phyloP scores from a whole-genome alignment of 176 grass and related monocot species.

The Oryza coarctata region DNA sequence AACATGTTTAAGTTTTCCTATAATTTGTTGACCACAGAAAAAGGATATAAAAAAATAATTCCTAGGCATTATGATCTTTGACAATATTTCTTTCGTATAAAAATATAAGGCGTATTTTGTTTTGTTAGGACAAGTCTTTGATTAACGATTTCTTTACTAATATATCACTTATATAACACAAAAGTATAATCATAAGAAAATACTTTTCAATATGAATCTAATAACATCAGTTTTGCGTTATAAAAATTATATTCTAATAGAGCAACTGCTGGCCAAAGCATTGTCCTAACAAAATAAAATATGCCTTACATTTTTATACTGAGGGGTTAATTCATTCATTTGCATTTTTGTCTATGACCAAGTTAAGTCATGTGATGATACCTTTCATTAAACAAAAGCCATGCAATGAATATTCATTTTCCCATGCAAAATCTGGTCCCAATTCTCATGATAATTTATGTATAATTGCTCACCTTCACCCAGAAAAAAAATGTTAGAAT shows the following conservation, averaged over 20 bases:
- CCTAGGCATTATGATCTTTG: not conserved
- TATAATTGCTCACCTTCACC: not conserved
- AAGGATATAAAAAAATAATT: constrained; percentile 9
- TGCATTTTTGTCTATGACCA: constrained; percentile 7
- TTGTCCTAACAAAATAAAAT: too few species aligned
- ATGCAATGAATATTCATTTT: constrained; percentile 8
- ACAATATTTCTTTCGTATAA: not conserved
- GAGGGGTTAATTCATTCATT: not conserved
- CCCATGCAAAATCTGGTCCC: not conserved
- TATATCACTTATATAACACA: too few species aligned
- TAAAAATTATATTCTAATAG: too few species aligned
- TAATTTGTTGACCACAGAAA: constrained; percentile 18
- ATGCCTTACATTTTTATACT: too few species aligned
- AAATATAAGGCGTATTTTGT: too few species aligned
- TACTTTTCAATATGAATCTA: too few species aligned
- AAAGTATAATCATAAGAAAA: too few species aligned
- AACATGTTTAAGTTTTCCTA: not conserved
- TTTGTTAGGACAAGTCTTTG: too few species aligned
- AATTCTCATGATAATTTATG: not conserved
- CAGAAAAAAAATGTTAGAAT: not conserved
- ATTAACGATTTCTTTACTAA: too few species aligned
- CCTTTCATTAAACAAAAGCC: too few species aligned
- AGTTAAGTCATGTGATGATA: not conserved
- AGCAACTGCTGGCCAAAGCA: too few species aligned
- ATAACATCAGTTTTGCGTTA: too few species aligned